These are phyloP conservation scores for Penicillium odoratum DNA, from an alignment of 495 filamentous ascomycete species.

Conservation along the genomic window DNA sequence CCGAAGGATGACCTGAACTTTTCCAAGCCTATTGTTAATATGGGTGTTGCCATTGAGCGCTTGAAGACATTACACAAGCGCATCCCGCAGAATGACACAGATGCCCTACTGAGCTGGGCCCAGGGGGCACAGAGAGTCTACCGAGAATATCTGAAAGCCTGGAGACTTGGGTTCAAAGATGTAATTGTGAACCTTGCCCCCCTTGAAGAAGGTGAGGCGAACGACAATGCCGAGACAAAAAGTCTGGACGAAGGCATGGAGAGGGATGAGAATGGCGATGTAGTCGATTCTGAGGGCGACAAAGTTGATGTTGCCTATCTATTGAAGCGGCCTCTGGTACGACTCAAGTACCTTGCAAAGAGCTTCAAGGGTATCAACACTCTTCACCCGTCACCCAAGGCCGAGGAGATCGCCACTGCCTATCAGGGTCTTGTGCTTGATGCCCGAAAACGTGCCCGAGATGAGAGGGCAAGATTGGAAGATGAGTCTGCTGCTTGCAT, in stretches of 20 bases:
- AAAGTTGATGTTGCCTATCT: conserved; percentile 93
- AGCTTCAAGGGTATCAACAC: conserved; percentile 70
- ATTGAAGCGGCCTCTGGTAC: conserved; percentile 82
- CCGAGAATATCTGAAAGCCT: conserved; percentile 81
- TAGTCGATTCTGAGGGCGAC: conserved; percentile 76
- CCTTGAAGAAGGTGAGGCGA: conserved; percentile 49
- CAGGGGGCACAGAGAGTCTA: conserved; percentile 75
- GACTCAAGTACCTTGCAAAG: conserved; percentile 84
- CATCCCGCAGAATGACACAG: conserved; percentile 68
- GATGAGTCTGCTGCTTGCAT: conserved; percentile 87
- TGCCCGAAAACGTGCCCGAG: conserved; percentile 74
- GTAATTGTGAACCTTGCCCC: conserved; percentile 91
- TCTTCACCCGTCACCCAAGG: conserved; percentile 56
- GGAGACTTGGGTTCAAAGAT: conserved; percentile 94
- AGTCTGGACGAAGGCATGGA: conserved; percentile 68
- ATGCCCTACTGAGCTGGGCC: conserved; percentile 77
- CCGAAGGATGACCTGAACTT: conserved; percentile 60
- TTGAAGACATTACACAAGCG: conserved; percentile 76
- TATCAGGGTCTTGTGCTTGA: conserved; percentile 75
- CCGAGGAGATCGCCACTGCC: conserved; percentile 52
- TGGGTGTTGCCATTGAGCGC: conserved; percentile 88
- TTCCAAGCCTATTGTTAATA: conserved; percentile 87
- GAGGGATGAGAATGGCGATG: conserved; percentile 74
- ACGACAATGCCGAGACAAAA: conserved; percentile 52
- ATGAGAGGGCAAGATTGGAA: conserved; percentile 83